Percentiles rank a stretch among this genome's conserved stretches.
phyloP scores from a whole-genome alignment of 108 stramenopile genomes.

The Craspedostauros australis region DNA sequence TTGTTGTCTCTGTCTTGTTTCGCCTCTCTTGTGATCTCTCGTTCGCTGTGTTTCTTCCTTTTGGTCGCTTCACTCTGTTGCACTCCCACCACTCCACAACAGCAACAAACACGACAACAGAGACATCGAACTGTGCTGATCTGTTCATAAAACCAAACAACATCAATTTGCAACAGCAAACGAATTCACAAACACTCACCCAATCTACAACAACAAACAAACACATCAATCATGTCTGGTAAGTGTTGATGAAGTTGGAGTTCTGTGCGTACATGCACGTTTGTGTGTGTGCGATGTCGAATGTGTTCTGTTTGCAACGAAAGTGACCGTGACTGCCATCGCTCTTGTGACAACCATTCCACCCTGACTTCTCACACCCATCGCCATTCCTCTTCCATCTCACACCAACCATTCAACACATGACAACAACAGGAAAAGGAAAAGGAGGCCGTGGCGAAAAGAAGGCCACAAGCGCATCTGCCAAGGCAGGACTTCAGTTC shows the following conservation, averaged over 20 bases:
- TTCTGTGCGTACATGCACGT: too few species aligned
- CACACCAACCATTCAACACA: slow-evolving; percentile 30
- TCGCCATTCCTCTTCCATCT: too few species aligned
- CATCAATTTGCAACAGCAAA: too few species aligned
- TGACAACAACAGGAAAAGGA: slow-evolving; percentile 40
- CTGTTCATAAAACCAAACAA: too few species aligned
- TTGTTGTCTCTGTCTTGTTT: not conserved
- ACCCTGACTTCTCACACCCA: too few species aligned
- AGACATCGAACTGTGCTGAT: too few species aligned
- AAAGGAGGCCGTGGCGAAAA: slow-evolving; percentile 81
- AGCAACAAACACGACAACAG: not conserved
- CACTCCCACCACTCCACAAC: not conserved
- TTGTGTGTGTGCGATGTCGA: too few species aligned
- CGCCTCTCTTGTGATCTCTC: not conserved
- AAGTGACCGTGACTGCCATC: slow-evolving; percentile 34
- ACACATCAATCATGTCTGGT: slow-evolving; percentile 25
- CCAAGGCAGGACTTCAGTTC: slow-evolving; percentile 96
- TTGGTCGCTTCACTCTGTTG: too few species aligned
- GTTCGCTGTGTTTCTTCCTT: too few species aligned
- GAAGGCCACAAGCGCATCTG: slow-evolving; percentile 75
- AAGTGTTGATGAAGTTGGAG: too few species aligned
- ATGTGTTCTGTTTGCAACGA: slow-evolving; percentile 31
- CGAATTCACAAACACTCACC: not conserved
- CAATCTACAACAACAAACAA: not conserved
- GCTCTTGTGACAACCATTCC: slow-evolving; percentile 32